phyloP scores from a whole-genome alignment of 305 asterid genomes.

The Fraxinus platypoda region DNA sequence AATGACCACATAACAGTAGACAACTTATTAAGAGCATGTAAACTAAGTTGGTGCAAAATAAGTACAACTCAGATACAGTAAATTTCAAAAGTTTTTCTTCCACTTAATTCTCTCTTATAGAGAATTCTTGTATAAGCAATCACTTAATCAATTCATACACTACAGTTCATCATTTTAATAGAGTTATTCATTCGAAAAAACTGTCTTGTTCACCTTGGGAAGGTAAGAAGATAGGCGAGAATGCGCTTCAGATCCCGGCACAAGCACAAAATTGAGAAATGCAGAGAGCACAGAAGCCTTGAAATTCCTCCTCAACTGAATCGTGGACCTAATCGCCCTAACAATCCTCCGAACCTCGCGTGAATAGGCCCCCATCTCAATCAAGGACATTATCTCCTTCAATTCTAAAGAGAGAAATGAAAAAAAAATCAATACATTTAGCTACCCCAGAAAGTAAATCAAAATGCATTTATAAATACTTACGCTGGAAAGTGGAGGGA shows the following conservation, averaged over 20 bases:
- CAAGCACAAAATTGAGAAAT: neutral
- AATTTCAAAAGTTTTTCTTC: neutral
- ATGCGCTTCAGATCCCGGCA: conserved; percentile 21
- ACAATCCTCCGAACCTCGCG: conserved; percentile 79
- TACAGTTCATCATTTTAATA: neutral
- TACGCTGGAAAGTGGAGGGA: conserved; percentile 61
- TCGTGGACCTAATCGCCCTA: conserved; percentile 76
- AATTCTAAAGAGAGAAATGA: conserved; percentile 41
- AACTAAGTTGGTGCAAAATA: neutral
- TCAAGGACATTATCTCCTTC: conserved; percentile 74
- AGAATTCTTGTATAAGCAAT: neutral
- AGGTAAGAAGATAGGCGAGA: conserved; percentile 17
- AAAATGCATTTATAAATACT: conserved; percentile 12
- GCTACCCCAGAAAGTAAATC: neutral
- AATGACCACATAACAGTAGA: neutral
- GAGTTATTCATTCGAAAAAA: neutral
- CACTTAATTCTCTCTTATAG: neutral
- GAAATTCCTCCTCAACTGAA: conserved; percentile 72
- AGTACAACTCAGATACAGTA: conserved; percentile 6
- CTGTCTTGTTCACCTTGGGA: conserved; percentile 8
- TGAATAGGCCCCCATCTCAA: conserved; percentile 81
- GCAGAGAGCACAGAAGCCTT: conserved; percentile 51
- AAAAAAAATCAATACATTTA: neutral
- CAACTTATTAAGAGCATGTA: neutral
- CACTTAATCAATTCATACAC: neutral